phyloP scores from a whole-genome alignment of 2,329 filamentous ascomycete genomes.

The Pseudogymnoascus sp. region DNA sequence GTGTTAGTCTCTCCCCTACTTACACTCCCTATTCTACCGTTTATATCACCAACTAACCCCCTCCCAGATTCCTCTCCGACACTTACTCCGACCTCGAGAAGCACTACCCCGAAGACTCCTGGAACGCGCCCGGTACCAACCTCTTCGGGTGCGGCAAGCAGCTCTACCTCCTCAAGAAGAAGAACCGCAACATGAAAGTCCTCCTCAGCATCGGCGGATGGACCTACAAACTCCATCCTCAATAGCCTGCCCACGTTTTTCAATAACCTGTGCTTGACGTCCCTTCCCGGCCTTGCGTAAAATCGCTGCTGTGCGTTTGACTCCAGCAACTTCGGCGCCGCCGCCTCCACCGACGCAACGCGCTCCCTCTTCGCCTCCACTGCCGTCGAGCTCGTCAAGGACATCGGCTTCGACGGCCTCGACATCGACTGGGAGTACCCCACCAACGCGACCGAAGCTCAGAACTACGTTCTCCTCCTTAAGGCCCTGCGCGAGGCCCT shows the following conservation, averaged over 20 bases:
- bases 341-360: slow-evolving; percentile 50
- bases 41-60: slow-evolving; percentile 8
- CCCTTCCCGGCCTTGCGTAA: slow-evolving; percentile 51
- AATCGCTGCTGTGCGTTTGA: slow-evolving; percentile 64
- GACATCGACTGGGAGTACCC: slow-evolving; percentile 24
- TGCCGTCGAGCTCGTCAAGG: slow-evolving; percentile 15
- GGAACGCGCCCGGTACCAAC: slow-evolving; percentile 60
- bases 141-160: slow-evolving; percentile 78
- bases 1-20: slow-evolving; percentile 11
- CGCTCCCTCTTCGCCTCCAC: slow-evolving; percentile 18
- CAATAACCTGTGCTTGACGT: slow-evolving; percentile 47
- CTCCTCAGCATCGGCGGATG: slow-evolving; percentile 78
- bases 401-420: slow-evolving; percentile 21
- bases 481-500: slow-evolving; percentile 31
- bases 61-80: slow-evolving; percentile 35
- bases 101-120: slow-evolving; percentile 62
- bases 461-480: slow-evolving; percentile 32
- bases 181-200: slow-evolving; percentile 68
- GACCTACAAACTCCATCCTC: slow-evolving; percentile 75
- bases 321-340: slow-evolving; percentile 62
- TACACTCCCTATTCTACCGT: not conserved
- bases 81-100: slow-evolving; percentile 62
- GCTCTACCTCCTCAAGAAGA: slow-evolving; percentile 67
- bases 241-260: slow-evolving; percentile 54
- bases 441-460: slow-evolving; percentile 13